A percentile compares a stretch with the other conserved stretches of the same genome.
Evolutionary conservation across 192 early-diverging fungal species (phyloP).

Genomic region (Linnemannia elongata): DNA sequence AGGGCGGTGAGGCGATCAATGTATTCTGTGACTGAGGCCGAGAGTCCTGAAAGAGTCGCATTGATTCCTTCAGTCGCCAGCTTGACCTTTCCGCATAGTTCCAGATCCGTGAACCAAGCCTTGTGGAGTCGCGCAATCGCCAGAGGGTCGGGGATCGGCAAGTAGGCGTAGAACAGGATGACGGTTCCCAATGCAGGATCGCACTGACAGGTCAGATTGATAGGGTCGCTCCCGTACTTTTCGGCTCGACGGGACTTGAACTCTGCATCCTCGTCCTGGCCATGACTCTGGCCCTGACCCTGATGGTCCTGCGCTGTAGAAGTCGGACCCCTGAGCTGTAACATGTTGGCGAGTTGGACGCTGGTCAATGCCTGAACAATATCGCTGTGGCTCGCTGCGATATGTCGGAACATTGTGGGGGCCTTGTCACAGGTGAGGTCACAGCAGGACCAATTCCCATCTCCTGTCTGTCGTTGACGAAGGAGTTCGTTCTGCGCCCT

Average conservation of each 20-base stretch:
- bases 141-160: constrained; percentile 47
- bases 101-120: constrained; percentile 36
- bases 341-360: not conserved
- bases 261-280: not conserved
- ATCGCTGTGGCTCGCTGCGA: constrained; percentile 24
- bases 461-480: constrained; percentile 16
- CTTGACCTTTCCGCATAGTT: constrained; percentile 64
- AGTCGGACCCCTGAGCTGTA: not conserved
- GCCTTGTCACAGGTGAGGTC: constrained; percentile 9
- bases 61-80: constrained; percentile 76
- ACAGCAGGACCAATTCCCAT: constrained; percentile 36
- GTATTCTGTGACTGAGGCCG: constrained; percentile 55
- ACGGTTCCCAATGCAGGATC: constrained; percentile 50
- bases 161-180: constrained; percentile 67
- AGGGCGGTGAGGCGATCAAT: constrained; percentile 58
- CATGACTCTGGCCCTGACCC: not conserved
- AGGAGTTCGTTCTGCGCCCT: constrained; percentile 24
- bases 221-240: constrained; percentile 60
- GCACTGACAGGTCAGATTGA: constrained; percentile 57
- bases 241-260: constrained; percentile 41
- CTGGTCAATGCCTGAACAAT: constrained; percentile 15
- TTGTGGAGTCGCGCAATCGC: constrained; percentile 56
- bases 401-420: constrained; percentile 33
- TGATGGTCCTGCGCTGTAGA: not conserved
- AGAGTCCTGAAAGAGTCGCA: constrained; percentile 71